Conservation (phyloP, 345 rosid species). For the Theobroma cacao region DNA sequence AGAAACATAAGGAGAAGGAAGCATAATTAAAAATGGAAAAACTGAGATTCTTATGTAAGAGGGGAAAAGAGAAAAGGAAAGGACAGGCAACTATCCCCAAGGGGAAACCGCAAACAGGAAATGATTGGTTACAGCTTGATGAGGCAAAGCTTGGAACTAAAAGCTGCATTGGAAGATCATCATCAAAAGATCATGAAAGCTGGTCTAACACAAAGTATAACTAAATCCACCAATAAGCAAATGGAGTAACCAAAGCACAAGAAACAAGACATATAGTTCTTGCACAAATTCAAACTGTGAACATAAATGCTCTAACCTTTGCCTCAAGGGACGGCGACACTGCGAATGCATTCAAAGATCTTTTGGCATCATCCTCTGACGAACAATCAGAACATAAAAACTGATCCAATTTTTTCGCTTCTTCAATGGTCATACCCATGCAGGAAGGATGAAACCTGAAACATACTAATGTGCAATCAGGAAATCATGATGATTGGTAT, state of each 20-base stretch:
- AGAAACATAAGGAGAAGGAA: not conserved
- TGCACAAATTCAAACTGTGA: not conserved
- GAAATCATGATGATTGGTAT: not conserved
- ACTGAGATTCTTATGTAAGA: not conserved
- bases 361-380: constrained; percentile 58
- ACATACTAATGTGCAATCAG: constrained; percentile 19
- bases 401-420: constrained; percentile 76
- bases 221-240: not conserved
- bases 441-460: constrained; percentile 88
- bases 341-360: constrained; percentile 45
- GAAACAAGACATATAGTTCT: not conserved
- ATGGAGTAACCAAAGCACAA: not conserved
- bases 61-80: not conserved
- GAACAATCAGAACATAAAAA: constrained; percentile 74
- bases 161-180: not conserved
- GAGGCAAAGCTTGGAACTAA: not conserved
- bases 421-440: constrained; percentile 79
- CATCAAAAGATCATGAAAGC: not conserved
- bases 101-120: not conserved
- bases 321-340: constrained; percentile 53
- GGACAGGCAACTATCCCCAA: not conserved
- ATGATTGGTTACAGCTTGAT: not conserved
- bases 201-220: not conserved
- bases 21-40: not conserved
- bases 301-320: constrained; percentile 42